A percentile compares a stretch with the other conserved stretches of the same genome.
These are phyloP conservation scores for Podosphaera fusca DNA, from an alignment of 2,329 filamentous ascomycete species.

Conservation along the genomic window DNA sequence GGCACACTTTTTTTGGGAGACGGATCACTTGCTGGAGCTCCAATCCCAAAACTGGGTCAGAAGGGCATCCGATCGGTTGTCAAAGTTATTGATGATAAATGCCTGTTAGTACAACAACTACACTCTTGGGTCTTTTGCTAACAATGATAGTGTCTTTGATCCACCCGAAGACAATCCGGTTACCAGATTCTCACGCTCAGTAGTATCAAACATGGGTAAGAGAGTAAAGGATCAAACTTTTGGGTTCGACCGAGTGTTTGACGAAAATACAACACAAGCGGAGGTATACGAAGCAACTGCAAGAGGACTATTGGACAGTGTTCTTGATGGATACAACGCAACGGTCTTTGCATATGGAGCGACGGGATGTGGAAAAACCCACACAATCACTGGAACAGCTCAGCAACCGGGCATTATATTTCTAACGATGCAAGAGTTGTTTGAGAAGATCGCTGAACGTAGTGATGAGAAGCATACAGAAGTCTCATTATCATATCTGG, in stretches of 20 bases:
- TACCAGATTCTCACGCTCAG: constrained; percentile 62
- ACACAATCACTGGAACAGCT: constrained; percentile 82
- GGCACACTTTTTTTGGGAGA: constrained; percentile 85
- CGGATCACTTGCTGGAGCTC: constrained; percentile 72
- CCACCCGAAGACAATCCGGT: constrained; percentile 88
- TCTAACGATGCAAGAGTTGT: constrained; percentile 94
- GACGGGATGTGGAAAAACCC: constrained; percentile 93
- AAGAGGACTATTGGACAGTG: constrained; percentile 70
- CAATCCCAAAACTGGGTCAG: constrained; percentile 61
- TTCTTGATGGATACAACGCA: constrained; percentile 93
- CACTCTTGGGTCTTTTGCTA: neutral
- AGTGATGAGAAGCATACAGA: constrained; percentile 75
- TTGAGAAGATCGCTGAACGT: constrained; percentile 80
- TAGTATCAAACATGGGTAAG: constrained; percentile 58
- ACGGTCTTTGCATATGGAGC: constrained; percentile 97
- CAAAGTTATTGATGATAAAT: constrained; percentile 89
- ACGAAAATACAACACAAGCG: constrained; percentile 75
- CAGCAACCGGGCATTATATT: constrained; percentile 96
- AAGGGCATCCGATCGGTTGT: constrained; percentile 80
- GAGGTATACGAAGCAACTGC: constrained; percentile 94
- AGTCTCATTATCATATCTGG: constrained; percentile 78
- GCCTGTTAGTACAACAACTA: constrained; percentile 44
- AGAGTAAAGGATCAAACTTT: constrained; percentile 95
- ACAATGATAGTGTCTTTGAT: constrained; percentile 57
- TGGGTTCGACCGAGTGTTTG: constrained; percentile 87